Conservation (phyloP, 2,329 filamentous ascomycete species). For the Arthroderma sp. region DNA sequence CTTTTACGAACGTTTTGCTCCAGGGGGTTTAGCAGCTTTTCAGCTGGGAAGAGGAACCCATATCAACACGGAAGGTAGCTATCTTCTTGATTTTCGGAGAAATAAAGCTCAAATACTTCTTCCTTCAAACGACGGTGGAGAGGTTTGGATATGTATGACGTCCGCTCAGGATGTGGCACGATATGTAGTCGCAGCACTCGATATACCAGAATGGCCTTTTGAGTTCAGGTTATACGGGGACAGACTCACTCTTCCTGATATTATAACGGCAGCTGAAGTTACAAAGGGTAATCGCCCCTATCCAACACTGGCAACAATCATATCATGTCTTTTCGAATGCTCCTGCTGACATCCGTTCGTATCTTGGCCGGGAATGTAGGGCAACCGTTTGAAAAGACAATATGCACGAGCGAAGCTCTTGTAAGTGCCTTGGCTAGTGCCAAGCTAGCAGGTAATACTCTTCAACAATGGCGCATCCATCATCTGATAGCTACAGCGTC, state of each 20-base stretch:
- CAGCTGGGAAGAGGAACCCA: constrained; percentile 46
- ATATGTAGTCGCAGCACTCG: constrained; percentile 55
- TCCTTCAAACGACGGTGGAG: constrained; percentile 40
- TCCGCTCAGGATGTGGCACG: constrained; percentile 56
- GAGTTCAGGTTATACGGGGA: constrained; percentile 61
- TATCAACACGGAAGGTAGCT: constrained; percentile 47
- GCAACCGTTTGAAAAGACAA: constrained; percentile 15
- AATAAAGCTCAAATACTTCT: constrained; percentile 43
- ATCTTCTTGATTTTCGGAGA: constrained; percentile 49
- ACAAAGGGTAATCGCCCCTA: constrained; percentile 22
- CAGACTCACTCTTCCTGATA: constrained; percentile 45
- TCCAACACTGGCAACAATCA: neutral
- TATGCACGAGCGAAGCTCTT: constrained; percentile 15
- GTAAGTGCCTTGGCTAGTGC: constrained; percentile 16
- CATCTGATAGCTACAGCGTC: constrained; percentile 55
- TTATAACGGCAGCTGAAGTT: constrained; percentile 45
- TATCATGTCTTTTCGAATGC: too few relatives aligned
- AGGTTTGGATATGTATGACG: constrained; percentile 51
- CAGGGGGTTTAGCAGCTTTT: constrained; percentile 48
- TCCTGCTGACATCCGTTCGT: neutral
- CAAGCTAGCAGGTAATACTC: constrained; percentile 21
- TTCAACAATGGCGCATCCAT: constrained; percentile 35
- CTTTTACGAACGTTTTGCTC: constrained; percentile 62
- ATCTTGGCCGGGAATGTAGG: constrained; percentile 9
- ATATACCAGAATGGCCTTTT: constrained; percentile 51